phyloP scores from a whole-genome alignment of 1,139 yeast genomes.

The Debaryomyces nepalensis region DNA sequence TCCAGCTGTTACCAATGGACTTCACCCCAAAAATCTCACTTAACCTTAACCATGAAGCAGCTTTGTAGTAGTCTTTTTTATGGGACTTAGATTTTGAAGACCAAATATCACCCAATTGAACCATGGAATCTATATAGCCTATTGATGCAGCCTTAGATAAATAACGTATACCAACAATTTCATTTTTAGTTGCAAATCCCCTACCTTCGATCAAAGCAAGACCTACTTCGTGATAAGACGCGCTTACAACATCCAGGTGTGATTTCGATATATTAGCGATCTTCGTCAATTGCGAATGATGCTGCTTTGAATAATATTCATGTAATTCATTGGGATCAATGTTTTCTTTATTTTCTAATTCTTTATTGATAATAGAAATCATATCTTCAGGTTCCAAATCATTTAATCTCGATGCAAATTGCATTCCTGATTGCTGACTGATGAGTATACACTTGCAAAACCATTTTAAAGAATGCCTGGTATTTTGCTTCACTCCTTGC shows the following conservation, averaged over 20 bases:
- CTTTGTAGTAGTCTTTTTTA: conserved; percentile 63
- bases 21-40: conserved; percentile 69
- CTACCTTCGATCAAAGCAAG: conserved; percentile 61
- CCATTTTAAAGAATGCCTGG: conserved; percentile 63
- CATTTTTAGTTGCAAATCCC: conserved; percentile 61
- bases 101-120: conserved; percentile 75
- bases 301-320: conserved; percentile 31
- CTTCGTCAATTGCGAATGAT: conserved; percentile 33
- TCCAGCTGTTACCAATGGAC: conserved; percentile 77
- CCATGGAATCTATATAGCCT: conserved; percentile 74
- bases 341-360: conserved; percentile 29
- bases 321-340: conserved; percentile 35
- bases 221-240: conserved; percentile 61
- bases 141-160: conserved; percentile 69
- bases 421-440: conserved; percentile 12
- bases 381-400: conserved; percentile 38
- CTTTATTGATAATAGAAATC: conserved; percentile 30
- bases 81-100: conserved; percentile 56
- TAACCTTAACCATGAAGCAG: conserved; percentile 73
- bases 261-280: conserved; percentile 30
- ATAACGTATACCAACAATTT: conserved; percentile 59
- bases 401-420: conserved; percentile 30
- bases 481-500: conserved; percentile 69
- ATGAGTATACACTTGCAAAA: conserved; percentile 48
- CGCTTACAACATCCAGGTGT: conserved; percentile 36